A percentile compares a stretch with the other conserved stretches of the same genome.
Conservation (phyloP, 345 rosid genomes). For the Excoecaria cochinchinensis region DNA sequence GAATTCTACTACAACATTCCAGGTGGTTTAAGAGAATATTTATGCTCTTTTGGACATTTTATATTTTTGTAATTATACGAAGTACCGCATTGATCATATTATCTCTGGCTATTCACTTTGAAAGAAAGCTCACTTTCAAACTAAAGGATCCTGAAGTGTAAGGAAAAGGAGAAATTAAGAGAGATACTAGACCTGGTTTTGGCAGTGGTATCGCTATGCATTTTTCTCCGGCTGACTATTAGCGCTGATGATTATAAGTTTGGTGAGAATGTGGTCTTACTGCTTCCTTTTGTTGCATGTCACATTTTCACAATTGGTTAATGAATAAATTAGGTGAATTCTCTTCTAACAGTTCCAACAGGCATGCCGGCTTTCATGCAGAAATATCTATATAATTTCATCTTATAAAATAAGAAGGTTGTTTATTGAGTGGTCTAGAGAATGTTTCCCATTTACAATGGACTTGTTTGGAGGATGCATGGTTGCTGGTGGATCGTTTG, state of each 20-base stretch:
- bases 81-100: background rate
- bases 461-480: background rate
- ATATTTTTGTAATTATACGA: background rate
- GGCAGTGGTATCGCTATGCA: no score
- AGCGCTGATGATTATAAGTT: background rate
- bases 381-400: no score
- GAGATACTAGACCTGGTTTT: no score
- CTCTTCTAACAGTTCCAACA: background rate
- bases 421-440: no score
- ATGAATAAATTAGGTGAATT: background rate
- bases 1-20: no score
- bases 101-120: background rate
- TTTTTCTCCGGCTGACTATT: no score
- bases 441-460: no score
- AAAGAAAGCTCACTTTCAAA: background rate
- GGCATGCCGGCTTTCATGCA: no score
- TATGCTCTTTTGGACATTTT: no score
- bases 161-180: background rate
- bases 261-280: background rate
- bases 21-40: no score
- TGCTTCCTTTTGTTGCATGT: conserved; percentile 3
- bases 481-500: background rate
- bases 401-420: no score
- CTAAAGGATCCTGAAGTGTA: background rate
- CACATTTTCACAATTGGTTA: background rate